Percentiles rank a stretch among this genome's conserved stretches.
Conservation (phyloP, 1,139 yeast species). For the Saccharomycopsis hybrid region DNA sequence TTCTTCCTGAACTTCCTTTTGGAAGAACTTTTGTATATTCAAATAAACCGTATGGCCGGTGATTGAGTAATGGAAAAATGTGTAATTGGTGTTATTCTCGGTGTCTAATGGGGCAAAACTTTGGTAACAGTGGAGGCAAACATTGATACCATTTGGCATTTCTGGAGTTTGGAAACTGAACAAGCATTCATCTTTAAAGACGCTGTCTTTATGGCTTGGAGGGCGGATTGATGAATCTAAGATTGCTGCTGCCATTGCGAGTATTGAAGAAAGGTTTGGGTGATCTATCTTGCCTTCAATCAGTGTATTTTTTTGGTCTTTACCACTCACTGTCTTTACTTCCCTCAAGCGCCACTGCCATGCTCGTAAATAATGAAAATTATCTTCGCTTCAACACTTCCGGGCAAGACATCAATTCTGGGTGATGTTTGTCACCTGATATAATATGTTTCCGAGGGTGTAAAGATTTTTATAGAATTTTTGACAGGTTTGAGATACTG, state of each 20-base stretch:
- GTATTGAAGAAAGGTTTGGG: too few species aligned
- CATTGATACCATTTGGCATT: conserved; percentile 58
- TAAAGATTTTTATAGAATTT: too few species aligned
- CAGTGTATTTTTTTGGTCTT: too few species aligned
- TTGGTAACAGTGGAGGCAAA: conserved; percentile 61
- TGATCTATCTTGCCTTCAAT: too few species aligned
- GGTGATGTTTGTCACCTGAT: too few species aligned
- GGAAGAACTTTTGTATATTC: conserved; percentile 41
- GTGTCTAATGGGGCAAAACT: conserved; percentile 48
- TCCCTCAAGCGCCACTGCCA: too few species aligned
- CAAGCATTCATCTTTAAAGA: conserved; percentile 81
- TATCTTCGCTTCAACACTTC: too few species aligned
- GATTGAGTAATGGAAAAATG: conserved; percentile 43
- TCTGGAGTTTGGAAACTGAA: conserved; percentile 72
- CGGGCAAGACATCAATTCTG: too few species aligned
- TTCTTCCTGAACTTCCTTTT: conserved; percentile 13
- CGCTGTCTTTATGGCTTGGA: conserved; percentile 29
- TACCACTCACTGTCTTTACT: too few species aligned
- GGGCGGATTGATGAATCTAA: conserved; percentile 16
- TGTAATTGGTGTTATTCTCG: conserved; percentile 41
- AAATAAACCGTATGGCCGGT: conserved; percentile 51
- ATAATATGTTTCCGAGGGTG: too few species aligned
- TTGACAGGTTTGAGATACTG: too few species aligned
- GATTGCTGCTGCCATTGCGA: background rate
- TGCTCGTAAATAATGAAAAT: too few species aligned